These are phyloP conservation scores for Eucalyptus decipiens DNA, from an alignment of 345 rosid genomes.

Conservation along the genomic window DNA sequence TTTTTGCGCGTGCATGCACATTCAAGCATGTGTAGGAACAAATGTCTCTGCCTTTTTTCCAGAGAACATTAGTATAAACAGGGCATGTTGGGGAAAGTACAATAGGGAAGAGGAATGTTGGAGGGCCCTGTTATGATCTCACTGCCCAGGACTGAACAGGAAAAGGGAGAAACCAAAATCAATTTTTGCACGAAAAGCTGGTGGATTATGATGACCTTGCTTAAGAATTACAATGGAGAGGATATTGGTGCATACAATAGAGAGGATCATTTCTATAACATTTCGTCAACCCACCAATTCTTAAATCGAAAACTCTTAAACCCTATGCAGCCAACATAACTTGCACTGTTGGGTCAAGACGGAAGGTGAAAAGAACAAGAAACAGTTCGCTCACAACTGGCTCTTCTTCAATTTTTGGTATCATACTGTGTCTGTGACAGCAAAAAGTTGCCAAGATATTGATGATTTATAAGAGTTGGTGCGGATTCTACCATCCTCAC, in stretches of 20 bases:
- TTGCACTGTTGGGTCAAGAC: not conserved
- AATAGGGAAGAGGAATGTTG: not conserved
- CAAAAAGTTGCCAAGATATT: not conserved
- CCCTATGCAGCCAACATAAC: not conserved
- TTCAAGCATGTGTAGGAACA: not conserved
- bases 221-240: not conserved
- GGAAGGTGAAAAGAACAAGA: not conserved
- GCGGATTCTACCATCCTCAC: not conserved
- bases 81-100: not conserved
- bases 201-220: not conserved
- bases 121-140: not conserved
- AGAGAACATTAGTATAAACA: not conserved
- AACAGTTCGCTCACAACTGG: not conserved
- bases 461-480: not conserved
- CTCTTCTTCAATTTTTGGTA: not conserved
- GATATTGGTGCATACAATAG: not conserved
- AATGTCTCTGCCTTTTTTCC: not conserved
- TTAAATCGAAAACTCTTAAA: not conserved
- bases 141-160: not conserved
- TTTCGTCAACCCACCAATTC: not conserved
- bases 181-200: not conserved
- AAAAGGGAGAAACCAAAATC: not conserved
- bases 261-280: not conserved
- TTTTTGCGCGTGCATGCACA: not conserved
- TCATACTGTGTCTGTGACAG: not conserved